Conservation (phyloP, 1,284 basidiomycete species). For the Heterobasidion occidentale region DNA sequence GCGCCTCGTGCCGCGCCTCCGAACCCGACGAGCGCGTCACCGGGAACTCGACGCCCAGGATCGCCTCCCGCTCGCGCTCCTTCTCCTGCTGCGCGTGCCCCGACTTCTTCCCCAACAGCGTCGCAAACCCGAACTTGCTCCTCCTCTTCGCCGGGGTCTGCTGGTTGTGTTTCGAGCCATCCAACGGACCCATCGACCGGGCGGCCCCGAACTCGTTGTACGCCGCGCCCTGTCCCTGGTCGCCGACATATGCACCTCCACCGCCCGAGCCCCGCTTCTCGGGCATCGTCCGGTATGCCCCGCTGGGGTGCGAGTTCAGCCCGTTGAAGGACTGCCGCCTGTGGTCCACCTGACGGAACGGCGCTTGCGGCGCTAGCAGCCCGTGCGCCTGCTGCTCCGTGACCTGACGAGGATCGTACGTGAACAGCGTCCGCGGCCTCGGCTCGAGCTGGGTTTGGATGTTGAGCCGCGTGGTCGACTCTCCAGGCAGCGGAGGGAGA, state of each 20-base stretch:
- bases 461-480: conserved; percentile 35
- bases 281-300: conserved; percentile 42
- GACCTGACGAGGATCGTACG: conserved; percentile 44
- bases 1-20: conserved; percentile 28
- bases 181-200: conserved; percentile 49
- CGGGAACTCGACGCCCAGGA: conserved; percentile 16
- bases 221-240: conserved; percentile 22
- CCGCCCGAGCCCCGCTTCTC: conserved; percentile 1
- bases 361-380: conserved; percentile 53
- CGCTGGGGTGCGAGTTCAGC: conserved; percentile 43
- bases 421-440: conserved; percentile 61
- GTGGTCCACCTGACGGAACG: conserved; percentile 47
- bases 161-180: conserved; percentile 34
- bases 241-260: conserved; percentile 6
- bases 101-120: conserved; percentile 53
- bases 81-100: conserved; percentile 13
- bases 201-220: conserved; percentile 66
- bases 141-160: conserved; percentile 48
- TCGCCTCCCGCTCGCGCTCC: conserved; percentile 6
- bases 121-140: conserved; percentile 60
- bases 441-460: conserved; percentile 27
- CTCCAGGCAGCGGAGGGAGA: conserved; percentile 65
- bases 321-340: conserved; percentile 73
- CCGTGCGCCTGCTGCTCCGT: conserved; percentile 27
- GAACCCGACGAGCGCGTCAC: conserved; percentile 23